A percentile compares a stretch with the other conserved stretches of the same genome.
These are phyloP conservation scores for Macrocybe gigantea DNA, from an alignment of 768 basidiomycete genomes.

Conservation along the genomic window DNA sequence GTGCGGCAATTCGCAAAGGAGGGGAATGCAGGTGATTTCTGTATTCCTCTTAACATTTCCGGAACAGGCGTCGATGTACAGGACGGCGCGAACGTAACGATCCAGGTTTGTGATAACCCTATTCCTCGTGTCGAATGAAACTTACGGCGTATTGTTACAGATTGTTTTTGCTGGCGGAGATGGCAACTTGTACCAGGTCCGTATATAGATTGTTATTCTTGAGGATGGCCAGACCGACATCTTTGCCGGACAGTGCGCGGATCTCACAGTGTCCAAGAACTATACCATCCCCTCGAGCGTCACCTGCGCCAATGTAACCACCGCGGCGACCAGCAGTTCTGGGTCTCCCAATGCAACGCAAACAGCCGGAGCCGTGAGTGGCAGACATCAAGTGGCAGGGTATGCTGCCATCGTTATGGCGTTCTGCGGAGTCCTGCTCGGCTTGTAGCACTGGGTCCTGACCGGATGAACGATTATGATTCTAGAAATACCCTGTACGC, in stretches of 20 bases:
- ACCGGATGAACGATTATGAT: too few species aligned
- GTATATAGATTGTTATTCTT: constrained; percentile 1
- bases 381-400: background rate
- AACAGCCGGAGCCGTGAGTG: too few species aligned
- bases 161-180: constrained; percentile 58
- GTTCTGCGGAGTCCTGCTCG: background rate
- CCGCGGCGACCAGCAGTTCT: background rate
- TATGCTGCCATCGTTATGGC: constrained; percentile 2
- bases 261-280: constrained; percentile 57
- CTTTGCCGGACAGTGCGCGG: constrained; percentile 55
- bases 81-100: constrained; percentile 66
- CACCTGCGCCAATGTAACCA: constrained; percentile 30
- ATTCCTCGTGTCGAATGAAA: constrained; percentile 61
- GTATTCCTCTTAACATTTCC: constrained; percentile 58
- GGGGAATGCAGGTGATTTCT: constrained; percentile 49
- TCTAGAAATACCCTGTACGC: too few species aligned
- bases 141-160: constrained; percentile 52
- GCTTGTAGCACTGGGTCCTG: background rate
- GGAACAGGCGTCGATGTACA: constrained; percentile 36
- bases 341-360: too few species aligned
- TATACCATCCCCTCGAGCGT: constrained; percentile 38
- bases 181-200: constrained; percentile 61
- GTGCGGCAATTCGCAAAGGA: constrained; percentile 42
- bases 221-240: constrained; percentile 12
- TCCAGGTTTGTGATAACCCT: constrained; percentile 48